Evolutionary conservation across 306 rosid species (phyloP).

Genomic region (Cicer yamashitae): DNA sequence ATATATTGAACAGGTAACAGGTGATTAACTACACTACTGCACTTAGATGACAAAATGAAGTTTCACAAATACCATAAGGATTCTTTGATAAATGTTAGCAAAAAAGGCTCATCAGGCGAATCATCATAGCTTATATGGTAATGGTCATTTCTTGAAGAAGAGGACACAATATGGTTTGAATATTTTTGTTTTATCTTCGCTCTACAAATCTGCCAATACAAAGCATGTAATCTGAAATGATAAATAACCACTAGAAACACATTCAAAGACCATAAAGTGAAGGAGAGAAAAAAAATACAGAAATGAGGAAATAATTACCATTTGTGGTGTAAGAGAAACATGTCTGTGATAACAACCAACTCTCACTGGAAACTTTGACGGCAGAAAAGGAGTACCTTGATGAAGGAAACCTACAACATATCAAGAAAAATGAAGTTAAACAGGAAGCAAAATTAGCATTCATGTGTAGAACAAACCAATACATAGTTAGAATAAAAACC

Average conservation of each 20-base stretch:
- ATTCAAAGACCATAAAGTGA: neutral
- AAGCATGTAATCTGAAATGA: slow-evolving; percentile 32
- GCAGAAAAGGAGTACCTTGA: slow-evolving; percentile 47
- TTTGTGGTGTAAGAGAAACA: slow-evolving; percentile 43
- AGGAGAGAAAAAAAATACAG: slow-evolving; percentile 3
- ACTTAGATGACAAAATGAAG: slow-evolving; percentile 21
- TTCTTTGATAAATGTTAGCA: slow-evolving; percentile 61
- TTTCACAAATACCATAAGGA: slow-evolving; percentile 57
- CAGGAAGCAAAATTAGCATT: slow-evolving; percentile 27
- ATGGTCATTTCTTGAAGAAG: slow-evolving; percentile 53
- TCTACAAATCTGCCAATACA: slow-evolving; percentile 51
- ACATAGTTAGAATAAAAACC: slow-evolving; percentile 40
- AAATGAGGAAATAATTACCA: slow-evolving; percentile 45
- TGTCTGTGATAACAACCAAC: slow-evolving; percentile 38
- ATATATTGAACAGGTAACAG: neutral
- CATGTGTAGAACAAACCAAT: slow-evolving; percentile 10
- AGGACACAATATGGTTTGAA: slow-evolving; percentile 40
- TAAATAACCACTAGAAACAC: slow-evolving; percentile 25
- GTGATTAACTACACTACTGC: slow-evolving; percentile 3
- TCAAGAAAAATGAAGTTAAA: slow-evolving; percentile 28
- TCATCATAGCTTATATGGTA: slow-evolving; percentile 50
- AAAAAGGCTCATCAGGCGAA: slow-evolving; percentile 64
- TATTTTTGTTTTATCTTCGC: slow-evolving; percentile 35
- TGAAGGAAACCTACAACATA: slow-evolving; percentile 52
- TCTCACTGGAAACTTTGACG: slow-evolving; percentile 46